These are phyloP conservation scores for Zymoseptoria pseudotritici DNA, from an alignment of 2,329 filamentous ascomycete species.

Conservation along the genomic window DNA sequence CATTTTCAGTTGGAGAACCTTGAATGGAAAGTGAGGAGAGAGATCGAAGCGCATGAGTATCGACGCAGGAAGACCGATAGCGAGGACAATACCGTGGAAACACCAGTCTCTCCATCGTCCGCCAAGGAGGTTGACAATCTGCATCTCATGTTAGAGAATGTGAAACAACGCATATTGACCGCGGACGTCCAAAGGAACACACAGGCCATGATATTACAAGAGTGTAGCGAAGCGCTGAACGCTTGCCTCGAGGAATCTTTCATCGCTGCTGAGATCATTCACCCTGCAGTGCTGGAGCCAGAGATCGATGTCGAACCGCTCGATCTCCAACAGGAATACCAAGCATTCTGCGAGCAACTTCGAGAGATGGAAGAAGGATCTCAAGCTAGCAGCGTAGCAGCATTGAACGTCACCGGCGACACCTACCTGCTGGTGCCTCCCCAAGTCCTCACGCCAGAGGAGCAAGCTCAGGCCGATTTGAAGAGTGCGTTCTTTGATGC, in stretches of 20 bases:
- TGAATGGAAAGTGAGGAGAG: too few relatives aligned
- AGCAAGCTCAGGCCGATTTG: background rate
- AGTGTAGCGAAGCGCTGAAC: slow-evolving; percentile 1
- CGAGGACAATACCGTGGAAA: too few relatives aligned
- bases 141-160: slow-evolving; percentile 1
- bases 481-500: background rate
- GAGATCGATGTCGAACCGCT: background rate
- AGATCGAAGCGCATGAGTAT: background rate
- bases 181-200: background rate
- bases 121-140: slow-evolving; percentile 4
- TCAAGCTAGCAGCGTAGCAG: background rate
- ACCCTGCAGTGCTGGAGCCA: background rate
- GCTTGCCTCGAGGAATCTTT: slow-evolving; percentile 10
- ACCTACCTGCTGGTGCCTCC: background rate
- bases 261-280: slow-evolving; percentile 4
- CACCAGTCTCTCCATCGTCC: background rate
- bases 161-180: background rate
- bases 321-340: slow-evolving; percentile 12
- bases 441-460: background rate
- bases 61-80: background rate
- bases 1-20: too few relatives aligned
- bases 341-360: background rate
- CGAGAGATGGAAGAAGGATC: background rate
- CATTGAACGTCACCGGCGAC: background rate
- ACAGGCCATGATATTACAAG: background rate